Conservation (phyloP, 1,284 basidiomycete genomes). For the Ganoderma sinense region DNA sequence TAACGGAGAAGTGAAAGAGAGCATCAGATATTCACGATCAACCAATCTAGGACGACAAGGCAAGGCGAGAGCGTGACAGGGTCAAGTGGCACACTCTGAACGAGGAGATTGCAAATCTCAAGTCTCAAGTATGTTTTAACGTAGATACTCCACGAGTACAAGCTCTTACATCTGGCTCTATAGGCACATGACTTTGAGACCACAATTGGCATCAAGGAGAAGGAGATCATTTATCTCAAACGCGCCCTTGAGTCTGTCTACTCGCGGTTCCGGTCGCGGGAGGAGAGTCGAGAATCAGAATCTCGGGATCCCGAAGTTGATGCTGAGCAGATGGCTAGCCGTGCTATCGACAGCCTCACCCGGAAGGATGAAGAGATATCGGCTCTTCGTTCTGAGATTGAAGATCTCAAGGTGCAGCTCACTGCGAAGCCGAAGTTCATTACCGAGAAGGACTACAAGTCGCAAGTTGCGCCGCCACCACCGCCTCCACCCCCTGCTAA, state of each 20-base stretch:
- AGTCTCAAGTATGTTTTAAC: constrained; percentile 60
- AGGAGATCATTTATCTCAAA: constrained; percentile 81
- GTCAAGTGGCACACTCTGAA: constrained; percentile 77
- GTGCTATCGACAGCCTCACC: constrained; percentile 74
- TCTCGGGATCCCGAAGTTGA: constrained; percentile 62
- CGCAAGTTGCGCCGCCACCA: constrained; percentile 68
- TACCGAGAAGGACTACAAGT: constrained; percentile 77
- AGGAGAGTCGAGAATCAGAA: constrained; percentile 51
- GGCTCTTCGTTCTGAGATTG: constrained; percentile 59
- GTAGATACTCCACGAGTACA: background rate
- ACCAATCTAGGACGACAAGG: constrained; percentile 71
- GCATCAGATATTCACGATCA: constrained; percentile 3
- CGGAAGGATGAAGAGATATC: constrained; percentile 77
- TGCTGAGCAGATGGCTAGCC: constrained; percentile 73
- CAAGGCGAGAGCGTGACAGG: constrained; percentile 78
- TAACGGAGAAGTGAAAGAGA: background rate
- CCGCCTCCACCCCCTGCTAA: constrained; percentile 52
- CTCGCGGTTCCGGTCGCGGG: constrained; percentile 69
- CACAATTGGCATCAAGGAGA: constrained; percentile 62
- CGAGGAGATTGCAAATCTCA: constrained; percentile 81
- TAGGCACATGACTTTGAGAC: constrained; percentile 67
- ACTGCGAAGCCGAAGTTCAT: constrained; percentile 58
- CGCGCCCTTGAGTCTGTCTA: constrained; percentile 87
- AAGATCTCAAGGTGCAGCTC: constrained; percentile 58
- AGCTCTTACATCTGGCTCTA: constrained; percentile 5